phyloP scores from a whole-genome alignment of 2,329 filamentous ascomycete genomes.

The Alternaria sp. region DNA sequence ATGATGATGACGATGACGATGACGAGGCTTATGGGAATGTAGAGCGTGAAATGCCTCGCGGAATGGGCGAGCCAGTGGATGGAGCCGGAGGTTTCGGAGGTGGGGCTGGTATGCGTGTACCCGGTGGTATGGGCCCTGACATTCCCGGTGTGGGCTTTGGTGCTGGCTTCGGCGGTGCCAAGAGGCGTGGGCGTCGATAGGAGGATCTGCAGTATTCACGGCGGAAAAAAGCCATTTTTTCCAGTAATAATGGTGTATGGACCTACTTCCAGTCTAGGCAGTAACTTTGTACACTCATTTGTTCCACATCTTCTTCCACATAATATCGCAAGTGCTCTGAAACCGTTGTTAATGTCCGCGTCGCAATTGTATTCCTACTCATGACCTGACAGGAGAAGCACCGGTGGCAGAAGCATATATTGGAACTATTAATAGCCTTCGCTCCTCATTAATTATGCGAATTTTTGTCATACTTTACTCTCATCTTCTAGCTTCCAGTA shows the following conservation, averaged over 20 bases:
- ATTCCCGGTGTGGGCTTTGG: not conserved
- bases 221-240: rapidly evolving
- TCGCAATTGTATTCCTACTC: too few relatives aligned
- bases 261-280: too few relatives aligned
- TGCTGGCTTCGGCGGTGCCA: not conserved
- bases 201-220: not conserved
- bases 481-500: too few relatives aligned
- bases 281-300: too few relatives aligned
- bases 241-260: not conserved
- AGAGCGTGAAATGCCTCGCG: not conserved
- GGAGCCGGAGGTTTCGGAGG: not conserved
- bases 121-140: not conserved
- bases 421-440: too few relatives aligned
- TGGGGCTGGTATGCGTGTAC: not conserved
- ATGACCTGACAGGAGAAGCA: too few relatives aligned
- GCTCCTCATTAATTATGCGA: too few relatives aligned
- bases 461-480: too few relatives aligned
- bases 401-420: too few relatives aligned
- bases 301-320: too few relatives aligned
- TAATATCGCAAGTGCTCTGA: too few relatives aligned
- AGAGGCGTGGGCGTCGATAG: not conserved
- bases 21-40: not conserved
- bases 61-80: not conserved
- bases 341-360: too few relatives aligned
- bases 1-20: not conserved